Conservation (phyloP, 768 basidiomycete genomes). For the Boletus barrowsii region DNA sequence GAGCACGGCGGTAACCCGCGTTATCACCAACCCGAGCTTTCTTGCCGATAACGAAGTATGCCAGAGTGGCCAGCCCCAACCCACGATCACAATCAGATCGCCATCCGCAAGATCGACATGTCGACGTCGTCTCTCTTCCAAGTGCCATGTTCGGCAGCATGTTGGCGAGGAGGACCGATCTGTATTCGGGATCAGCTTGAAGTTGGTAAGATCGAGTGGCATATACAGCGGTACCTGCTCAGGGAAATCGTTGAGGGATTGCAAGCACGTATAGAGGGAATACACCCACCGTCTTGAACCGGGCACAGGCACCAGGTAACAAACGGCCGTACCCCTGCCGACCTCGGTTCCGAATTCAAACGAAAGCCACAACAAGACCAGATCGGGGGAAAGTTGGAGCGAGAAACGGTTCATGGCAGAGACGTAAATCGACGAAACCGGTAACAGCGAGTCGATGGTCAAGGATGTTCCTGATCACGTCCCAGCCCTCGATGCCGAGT, state of each 20-base stretch:
- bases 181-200: neutral
- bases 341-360: conserved; percentile 53
- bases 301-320: conserved; percentile 48
- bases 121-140: too few relatives aligned
- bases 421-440: conserved; percentile 7
- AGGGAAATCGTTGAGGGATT: conserved; percentile 53
- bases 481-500: conserved; percentile 40
- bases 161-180: too few relatives aligned
- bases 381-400: conserved; percentile 44
- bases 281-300: conserved; percentile 51
- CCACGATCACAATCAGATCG: conserved; percentile 23
- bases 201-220: neutral
- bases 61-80: conserved; percentile 69
- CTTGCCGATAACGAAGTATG: conserved; percentile 54
- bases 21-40: conserved; percentile 50
- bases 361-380: conserved; percentile 53
- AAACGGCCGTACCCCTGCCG: conserved; percentile 51
- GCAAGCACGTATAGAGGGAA: conserved; percentile 54
- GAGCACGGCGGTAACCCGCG: conserved; percentile 10
- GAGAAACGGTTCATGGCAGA: conserved; percentile 21
- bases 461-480: conserved; percentile 39
- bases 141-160: too few relatives aligned
- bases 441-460: conserved; percentile 29
- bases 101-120: too few relatives aligned
- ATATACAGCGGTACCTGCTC: neutral